Percentiles rank a stretch among this genome's conserved stretches.
Conservation (phyloP, 176 grass and related monocot genomes). For the Eragrostis curvula region DNA sequence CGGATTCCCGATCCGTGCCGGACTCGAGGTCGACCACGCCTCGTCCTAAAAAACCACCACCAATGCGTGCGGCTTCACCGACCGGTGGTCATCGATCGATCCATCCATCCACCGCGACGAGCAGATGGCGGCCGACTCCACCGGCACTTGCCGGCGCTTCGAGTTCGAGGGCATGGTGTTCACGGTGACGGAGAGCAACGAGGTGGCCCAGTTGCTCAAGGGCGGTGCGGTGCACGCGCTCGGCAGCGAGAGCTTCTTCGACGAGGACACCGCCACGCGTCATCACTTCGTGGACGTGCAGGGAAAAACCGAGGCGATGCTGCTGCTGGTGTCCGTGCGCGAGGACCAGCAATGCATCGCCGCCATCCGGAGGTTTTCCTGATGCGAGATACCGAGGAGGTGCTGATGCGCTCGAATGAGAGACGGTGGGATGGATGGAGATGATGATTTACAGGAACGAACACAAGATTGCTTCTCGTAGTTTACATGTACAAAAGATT, state of each 20-base stretch:
- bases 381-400: too few species aligned
- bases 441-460: too few species aligned
- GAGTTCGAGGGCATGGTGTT: conserved; percentile 2
- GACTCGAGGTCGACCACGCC: too few species aligned
- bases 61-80: too few species aligned
- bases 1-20: too few species aligned
- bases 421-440: too few species aligned
- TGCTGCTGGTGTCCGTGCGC: conserved; percentile 3
- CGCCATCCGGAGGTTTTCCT: background rate
- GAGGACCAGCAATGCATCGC: background rate
- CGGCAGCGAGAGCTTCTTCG: conserved; percentile 17
- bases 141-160: background rate
- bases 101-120: background rate
- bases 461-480: too few species aligned
- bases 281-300: conserved; percentile 29
- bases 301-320: background rate
- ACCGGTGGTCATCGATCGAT: too few species aligned
- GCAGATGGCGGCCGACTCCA: background rate
- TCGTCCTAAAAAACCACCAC: too few species aligned
- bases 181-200: background rate
- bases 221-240: background rate
- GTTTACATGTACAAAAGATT: too few species aligned
- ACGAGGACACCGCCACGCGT: background rate
- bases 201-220: background rate
- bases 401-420: too few species aligned